Conservation (phyloP, 2,329 filamentous ascomycete genomes). For the Pseudopyricularia javanii region DNA sequence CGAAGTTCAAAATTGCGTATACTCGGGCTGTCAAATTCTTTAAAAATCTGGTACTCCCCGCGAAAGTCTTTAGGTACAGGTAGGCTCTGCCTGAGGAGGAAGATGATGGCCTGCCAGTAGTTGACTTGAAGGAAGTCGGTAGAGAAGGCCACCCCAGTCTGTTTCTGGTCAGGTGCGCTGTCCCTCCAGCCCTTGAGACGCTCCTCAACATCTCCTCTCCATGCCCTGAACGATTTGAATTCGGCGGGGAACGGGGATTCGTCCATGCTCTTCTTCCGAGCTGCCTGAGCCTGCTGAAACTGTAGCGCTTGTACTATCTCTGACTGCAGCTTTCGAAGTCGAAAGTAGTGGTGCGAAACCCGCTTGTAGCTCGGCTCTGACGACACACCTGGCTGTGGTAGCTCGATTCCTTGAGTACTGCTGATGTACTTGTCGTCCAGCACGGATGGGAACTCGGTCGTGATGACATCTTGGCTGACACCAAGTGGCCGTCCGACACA, state of each 20-base stretch:
- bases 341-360: constrained; percentile 85
- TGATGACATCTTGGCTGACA: constrained; percentile 92
- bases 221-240: constrained; percentile 77
- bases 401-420: constrained; percentile 56
- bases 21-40: constrained; percentile 50
- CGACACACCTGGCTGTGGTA: constrained; percentile 39
- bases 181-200: constrained; percentile 80
- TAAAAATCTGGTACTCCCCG: constrained; percentile 57
- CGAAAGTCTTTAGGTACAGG: constrained; percentile 77
- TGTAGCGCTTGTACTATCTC: constrained; percentile 92
- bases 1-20: constrained; percentile 52
- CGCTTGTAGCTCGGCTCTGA: constrained; percentile 73
- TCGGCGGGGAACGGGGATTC: constrained; percentile 75
- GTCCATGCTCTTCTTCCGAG: constrained; percentile 61
- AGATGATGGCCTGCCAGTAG: constrained; percentile 95
- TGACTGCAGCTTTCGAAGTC: constrained; percentile 76
- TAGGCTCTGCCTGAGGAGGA: constrained; percentile 86
- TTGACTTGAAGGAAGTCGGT: constrained; percentile 87
- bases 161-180: constrained; percentile 60
- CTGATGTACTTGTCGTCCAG: constrained; percentile 75
- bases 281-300: constrained; percentile 76
- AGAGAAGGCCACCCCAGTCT: constrained; percentile 82
- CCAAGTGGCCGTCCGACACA: constrained; percentile 90
- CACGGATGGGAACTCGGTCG: constrained; percentile 83
- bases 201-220: constrained; percentile 78